Evolutionary conservation across 768 basidiomycete species (phyloP).

Genomic region (Hortiboletus campestris): DNA sequence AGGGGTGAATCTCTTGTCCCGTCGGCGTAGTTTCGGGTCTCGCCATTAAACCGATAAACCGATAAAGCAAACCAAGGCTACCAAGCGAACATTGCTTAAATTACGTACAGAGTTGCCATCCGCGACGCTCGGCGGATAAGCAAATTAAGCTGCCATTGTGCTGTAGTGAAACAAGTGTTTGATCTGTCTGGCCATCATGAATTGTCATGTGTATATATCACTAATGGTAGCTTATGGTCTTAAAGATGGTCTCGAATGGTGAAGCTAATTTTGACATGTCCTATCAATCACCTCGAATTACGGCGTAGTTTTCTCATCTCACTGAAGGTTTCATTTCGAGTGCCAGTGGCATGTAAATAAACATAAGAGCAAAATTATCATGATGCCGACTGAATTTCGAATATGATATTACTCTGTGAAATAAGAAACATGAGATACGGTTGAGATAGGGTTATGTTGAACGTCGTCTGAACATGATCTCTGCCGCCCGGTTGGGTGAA

Average conservation of each 20-base stretch:
- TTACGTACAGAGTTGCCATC: neutral
- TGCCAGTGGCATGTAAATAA: slow-evolving; percentile 9
- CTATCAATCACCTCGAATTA: slow-evolving; percentile 19
- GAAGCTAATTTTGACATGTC: slow-evolving; percentile 10
- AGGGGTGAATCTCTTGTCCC: neutral
- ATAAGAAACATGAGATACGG: slow-evolving; percentile 3
- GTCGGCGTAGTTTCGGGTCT: neutral
- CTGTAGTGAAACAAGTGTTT: neutral
- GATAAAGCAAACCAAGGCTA: too few species aligned
- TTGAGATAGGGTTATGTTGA: slow-evolving; percentile 12
- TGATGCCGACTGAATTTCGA: slow-evolving; percentile 4
- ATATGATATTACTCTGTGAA: slow-evolving; percentile 11
- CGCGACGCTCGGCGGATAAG: neutral
- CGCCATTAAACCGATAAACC: too few species aligned
- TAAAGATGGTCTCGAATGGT: neutral
- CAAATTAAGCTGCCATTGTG: neutral
- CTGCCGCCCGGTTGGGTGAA: slow-evolving; percentile 35
- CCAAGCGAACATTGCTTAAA: neutral
- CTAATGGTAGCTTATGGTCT: too few species aligned
- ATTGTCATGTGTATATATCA: neutral
- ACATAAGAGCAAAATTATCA: slow-evolving; percentile 8
- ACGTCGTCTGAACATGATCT: slow-evolving; percentile 38
- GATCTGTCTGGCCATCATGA: neutral
- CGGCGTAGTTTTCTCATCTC: neutral
- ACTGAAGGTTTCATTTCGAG: neutral